Conservation (phyloP, 495 filamentous ascomycete species). For the Talaromyces nanjingensis region DNA sequence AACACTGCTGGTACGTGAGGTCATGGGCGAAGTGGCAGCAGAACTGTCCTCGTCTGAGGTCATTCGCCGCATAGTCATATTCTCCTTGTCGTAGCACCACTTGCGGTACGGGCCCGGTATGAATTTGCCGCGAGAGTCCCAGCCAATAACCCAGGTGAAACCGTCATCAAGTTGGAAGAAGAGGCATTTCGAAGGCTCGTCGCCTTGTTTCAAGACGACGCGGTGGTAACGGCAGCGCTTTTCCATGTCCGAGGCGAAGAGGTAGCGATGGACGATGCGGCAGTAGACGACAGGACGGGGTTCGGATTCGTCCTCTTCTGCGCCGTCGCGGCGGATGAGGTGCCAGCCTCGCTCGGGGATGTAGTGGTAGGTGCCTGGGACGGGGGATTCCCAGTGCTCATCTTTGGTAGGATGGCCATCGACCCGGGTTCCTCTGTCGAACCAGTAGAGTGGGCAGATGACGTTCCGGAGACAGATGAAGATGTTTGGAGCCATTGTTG, state of each 20-base stretch:
- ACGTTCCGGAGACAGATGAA: constrained; percentile 36
- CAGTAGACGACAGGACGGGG: constrained; percentile 38
- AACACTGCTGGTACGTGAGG: constrained; percentile 35
- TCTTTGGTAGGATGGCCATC: constrained; percentile 29
- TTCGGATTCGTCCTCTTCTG: constrained; percentile 30
- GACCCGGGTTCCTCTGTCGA: constrained; percentile 33
- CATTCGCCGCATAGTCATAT: constrained; percentile 31
- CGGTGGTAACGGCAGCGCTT: constrained; percentile 35
- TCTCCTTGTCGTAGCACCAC: constrained; percentile 35
- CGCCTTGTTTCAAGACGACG: constrained; percentile 28
- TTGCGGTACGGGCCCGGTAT: constrained; percentile 40
- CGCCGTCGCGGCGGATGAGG: constrained; percentile 31
- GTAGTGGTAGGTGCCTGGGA: constrained; percentile 40
- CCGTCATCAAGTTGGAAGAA: constrained; percentile 41
- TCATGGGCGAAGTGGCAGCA: constrained; percentile 29
- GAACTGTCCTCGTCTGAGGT: constrained; percentile 16
- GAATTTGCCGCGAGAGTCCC: constrained; percentile 37
- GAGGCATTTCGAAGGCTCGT: constrained; percentile 27
- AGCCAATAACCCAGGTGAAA: constrained; percentile 37
- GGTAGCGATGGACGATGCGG: constrained; percentile 40
- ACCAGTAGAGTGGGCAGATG: constrained; percentile 40
- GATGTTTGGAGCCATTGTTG: constrained; percentile 38
- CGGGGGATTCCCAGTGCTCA: constrained; percentile 39
- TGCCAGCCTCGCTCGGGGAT: constrained; percentile 38
- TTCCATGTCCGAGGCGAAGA: constrained; percentile 38